These are phyloP conservation scores for Mycosphaerelloides madeirae DNA, from an alignment of 2,329 filamentous ascomycete species.

Conservation along the genomic window DNA sequence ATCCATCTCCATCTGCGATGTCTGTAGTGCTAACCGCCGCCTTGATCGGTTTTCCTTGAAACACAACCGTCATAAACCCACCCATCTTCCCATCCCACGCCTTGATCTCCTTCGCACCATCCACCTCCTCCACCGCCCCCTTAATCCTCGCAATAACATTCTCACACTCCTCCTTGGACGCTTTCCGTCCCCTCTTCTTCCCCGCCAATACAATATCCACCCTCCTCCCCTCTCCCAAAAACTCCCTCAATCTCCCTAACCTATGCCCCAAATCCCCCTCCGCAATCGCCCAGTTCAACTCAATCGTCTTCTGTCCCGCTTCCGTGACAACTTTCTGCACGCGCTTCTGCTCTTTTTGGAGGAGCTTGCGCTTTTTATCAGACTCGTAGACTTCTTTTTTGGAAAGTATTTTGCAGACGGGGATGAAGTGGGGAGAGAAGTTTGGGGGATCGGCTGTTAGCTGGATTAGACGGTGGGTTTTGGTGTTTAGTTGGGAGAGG, in stretches of 20 bases:
- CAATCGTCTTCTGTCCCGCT: constrained; percentile 65
- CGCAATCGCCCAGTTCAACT: constrained; percentile 85
- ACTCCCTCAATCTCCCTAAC: constrained; percentile 61
- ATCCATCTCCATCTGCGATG: no score
- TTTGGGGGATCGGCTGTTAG: constrained; percentile 33
- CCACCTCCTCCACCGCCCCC: constrained; percentile 40
- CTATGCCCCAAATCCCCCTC: constrained; percentile 68
- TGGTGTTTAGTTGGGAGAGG: constrained; percentile 47
- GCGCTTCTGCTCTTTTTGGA: constrained; percentile 43
- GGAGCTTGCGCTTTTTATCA: constrained; percentile 39
- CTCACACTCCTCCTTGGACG: constrained; percentile 57
- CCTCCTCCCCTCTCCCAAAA: constrained; percentile 67
- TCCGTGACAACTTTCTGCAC: constrained; percentile 37
- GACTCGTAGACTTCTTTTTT: constrained; percentile 49
- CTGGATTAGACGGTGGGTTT: constrained; percentile 49
- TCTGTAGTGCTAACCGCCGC: no score
- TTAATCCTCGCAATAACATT: constrained; percentile 52
- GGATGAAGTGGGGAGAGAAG: constrained; percentile 42
- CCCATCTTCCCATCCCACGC: constrained; percentile 44
- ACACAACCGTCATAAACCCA: constrained; percentile 38
- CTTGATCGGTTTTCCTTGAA: constrained; percentile 3
- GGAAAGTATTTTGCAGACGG: constrained; percentile 68
- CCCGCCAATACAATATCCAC: constrained; percentile 69
- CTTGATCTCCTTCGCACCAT: constrained; percentile 45
- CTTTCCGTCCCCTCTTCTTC: constrained; percentile 59